Evolutionary conservation across 805 yeast species (phyloP).

Genomic region (Hanseniaspora meyeri): DNA sequence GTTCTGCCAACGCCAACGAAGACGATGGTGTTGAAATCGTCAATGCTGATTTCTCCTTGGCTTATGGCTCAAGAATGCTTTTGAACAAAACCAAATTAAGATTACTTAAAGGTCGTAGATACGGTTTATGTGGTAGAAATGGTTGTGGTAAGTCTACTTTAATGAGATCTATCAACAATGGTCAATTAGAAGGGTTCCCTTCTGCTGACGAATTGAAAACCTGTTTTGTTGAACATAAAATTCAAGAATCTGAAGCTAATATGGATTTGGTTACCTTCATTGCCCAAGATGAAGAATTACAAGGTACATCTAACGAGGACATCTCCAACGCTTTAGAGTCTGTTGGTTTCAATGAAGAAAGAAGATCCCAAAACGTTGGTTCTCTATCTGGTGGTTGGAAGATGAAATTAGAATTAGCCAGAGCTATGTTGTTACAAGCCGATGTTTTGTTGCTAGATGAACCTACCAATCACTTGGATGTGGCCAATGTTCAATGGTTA

Average conservation of each 20-base stretch:
- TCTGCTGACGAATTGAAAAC: conserved; percentile 74
- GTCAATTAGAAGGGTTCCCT: conserved; percentile 96
- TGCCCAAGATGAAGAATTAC: conserved; percentile 75
- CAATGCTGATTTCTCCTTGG: conserved; percentile 86
- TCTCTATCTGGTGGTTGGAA: conserved; percentile 98
- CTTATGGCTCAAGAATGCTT: conserved; percentile 95
- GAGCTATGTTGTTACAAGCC: conserved; percentile 96
- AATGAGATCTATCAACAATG: conserved; percentile 93
- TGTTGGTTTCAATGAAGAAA: conserved; percentile 86
- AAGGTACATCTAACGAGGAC: conserved; percentile 49
- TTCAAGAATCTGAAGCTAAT: conserved; percentile 90
- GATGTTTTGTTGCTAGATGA: conserved; percentile 90
- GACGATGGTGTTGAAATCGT: conserved; percentile 84
- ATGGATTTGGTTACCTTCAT: conserved; percentile 79
- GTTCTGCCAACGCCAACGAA: conserved; percentile 39
- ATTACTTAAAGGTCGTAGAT: conserved; percentile 85
- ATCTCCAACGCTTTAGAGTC: conserved; percentile 63
- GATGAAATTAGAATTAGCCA: conserved; percentile 95
- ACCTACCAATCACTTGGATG: conserved; percentile 98
- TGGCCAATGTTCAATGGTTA: conserved; percentile 83
- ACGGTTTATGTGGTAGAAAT: conserved; percentile 94
- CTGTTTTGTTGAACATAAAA: conserved; percentile 92
- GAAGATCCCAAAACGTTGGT: conserved; percentile 83
- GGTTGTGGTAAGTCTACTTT: conserved; percentile 98
- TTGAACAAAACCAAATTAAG: conserved; percentile 83